Conservation (phyloP, 78 protist species). For the Dictyostelium purpureum region DNA sequence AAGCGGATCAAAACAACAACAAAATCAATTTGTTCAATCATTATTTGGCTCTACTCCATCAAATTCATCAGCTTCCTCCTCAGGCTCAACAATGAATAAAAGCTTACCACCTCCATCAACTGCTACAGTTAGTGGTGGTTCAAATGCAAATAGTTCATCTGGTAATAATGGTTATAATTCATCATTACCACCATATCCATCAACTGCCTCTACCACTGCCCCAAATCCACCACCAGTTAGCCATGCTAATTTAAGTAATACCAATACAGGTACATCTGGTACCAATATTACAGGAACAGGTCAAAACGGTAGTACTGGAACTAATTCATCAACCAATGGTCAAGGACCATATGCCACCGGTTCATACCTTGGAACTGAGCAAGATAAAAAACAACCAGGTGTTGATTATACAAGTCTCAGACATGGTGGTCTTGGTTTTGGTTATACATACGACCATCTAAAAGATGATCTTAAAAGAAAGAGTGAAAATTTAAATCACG, state of each 20-base stretch:
- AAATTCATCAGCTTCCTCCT: background rate
- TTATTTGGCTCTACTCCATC: background rate
- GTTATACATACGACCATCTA: slow-evolving; percentile 64
- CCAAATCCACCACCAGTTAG: background rate
- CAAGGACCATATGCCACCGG: slow-evolving; percentile 8
- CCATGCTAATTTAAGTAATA: background rate
- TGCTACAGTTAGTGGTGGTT: background rate
- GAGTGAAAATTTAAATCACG: slow-evolving; percentile 18
- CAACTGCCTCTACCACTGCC: background rate
- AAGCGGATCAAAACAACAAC: background rate
- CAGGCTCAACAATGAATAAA: background rate
- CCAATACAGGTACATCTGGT: background rate
- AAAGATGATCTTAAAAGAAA: slow-evolving; percentile 47
- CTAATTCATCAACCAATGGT: background rate
- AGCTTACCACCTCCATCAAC: background rate
- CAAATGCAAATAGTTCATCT: background rate
- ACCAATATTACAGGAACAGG: background rate
- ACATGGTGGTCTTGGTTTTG: slow-evolving; percentile 68
- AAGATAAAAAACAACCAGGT: background rate
- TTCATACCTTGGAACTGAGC: background rate
- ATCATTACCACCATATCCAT: slow-evolving; percentile 5
- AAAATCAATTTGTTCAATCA: background rate
- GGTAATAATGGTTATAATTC: background rate
- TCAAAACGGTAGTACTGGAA: too few species aligned
- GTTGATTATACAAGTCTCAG: background rate